phyloP scores from a whole-genome alignment of 163 green algal species.

The Chloromonas sp. region DNA sequence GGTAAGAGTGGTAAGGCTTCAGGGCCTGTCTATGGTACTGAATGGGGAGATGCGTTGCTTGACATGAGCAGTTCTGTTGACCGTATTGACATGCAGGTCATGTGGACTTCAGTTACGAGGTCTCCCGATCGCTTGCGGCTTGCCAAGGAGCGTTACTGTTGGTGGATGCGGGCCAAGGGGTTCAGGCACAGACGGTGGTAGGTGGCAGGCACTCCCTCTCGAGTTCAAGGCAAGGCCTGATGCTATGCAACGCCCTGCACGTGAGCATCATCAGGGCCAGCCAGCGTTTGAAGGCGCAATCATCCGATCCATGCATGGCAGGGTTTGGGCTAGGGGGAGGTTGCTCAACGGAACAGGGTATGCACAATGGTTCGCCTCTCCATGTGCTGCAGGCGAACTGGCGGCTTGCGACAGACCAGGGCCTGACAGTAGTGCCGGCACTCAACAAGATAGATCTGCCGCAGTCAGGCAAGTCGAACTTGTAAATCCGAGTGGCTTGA shows the following conservation, averaged over 20 bases:
- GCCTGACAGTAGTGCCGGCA: conserved; percentile 79
- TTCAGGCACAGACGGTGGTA: conserved; percentile 44
- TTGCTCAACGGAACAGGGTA: no score
- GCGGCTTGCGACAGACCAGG: conserved; percentile 81
- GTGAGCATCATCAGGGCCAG: no score
- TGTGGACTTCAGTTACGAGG: conserved; percentile 93
- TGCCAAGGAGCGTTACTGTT: conserved; percentile 93
- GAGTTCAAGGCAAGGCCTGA: no score
- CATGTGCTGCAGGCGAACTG: conserved; percentile 65
- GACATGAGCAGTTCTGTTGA: no score
- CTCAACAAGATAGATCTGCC: conserved; percentile 93
- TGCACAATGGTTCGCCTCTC: no score
- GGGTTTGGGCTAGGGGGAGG: no score
- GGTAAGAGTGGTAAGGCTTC: conserved; percentile 2
- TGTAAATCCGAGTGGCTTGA: background rate
- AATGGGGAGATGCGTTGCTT: no score
- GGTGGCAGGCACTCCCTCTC: background rate
- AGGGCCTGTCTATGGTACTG: no score
- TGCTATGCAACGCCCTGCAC: no score
- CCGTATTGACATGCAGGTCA: conserved; percentile 50
- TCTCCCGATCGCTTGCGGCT: conserved; percentile 77
- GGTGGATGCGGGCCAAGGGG: conserved; percentile 75
- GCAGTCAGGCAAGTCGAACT: background rate
- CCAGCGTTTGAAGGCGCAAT: no score
- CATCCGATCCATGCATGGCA: no score